phyloP scores from a whole-genome alignment of 495 filamentous ascomycete genomes.

The Xylaria palmicola region DNA sequence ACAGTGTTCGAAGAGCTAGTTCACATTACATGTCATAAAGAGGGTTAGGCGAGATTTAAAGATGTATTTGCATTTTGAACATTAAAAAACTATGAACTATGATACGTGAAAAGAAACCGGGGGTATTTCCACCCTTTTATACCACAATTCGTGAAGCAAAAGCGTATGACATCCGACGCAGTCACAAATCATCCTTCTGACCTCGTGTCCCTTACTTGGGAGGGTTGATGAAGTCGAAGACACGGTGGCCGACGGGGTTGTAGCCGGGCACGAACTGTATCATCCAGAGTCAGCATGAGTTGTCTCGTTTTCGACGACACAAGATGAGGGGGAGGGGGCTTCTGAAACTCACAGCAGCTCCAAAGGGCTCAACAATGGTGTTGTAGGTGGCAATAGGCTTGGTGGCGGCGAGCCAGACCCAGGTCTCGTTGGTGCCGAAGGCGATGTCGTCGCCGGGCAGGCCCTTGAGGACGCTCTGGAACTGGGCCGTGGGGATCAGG shows the following conservation, averaged over 20 bases:
- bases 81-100: constrained; percentile 10
- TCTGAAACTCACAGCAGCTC: constrained; percentile 10
- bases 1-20: too few species aligned
- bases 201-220: neutral
- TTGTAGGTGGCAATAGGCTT: constrained; percentile 23
- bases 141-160: neutral
- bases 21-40: too few species aligned
- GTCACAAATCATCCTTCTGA: neutral
- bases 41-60: too few species aligned
- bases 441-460: constrained; percentile 14
- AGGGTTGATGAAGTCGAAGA: constrained; percentile 19
- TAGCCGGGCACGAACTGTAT: constrained; percentile 25
- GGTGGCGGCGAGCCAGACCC: constrained; percentile 15
- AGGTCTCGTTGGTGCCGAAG: constrained; percentile 8
- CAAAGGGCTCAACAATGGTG: constrained; percentile 2
- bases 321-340: neutral
- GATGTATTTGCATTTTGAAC: too few species aligned
- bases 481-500: constrained; percentile 17
- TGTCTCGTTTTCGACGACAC: constrained; percentile 4
- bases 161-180: neutral
- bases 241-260: constrained; percentile 24
- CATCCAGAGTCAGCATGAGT: constrained; percentile 8
- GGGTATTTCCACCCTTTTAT: neutral
- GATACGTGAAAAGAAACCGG: neutral
- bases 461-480: constrained; percentile 10